These are phyloP conservation scores for Nemania diffusa DNA, from an alignment of 2,329 filamentous ascomycete genomes.

Conservation along the genomic window DNA sequence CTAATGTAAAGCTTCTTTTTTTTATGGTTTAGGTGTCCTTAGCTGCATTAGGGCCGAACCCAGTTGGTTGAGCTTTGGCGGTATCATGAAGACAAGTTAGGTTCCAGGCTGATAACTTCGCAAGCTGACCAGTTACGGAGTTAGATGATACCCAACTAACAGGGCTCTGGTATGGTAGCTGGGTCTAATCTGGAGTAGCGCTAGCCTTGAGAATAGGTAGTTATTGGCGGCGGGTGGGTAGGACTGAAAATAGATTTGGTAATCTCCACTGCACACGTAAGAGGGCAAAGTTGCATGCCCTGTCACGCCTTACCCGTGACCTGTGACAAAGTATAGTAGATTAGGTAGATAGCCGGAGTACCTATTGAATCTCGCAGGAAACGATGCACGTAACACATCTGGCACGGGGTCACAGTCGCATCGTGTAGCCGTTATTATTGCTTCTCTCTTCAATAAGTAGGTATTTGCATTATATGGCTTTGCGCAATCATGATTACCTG, in stretches of 20 bases:
- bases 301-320: no score
- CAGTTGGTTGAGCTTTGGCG: no score
- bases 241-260: slow-evolving; percentile 33
- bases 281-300: neutral
- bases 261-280: slow-evolving; percentile 23
- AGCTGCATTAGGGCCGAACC: no score
- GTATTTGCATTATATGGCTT: neutral
- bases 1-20: no score
- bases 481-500: neutral
- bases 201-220: neutral
- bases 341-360: no score
- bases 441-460: no score
- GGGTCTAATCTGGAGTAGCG: slow-evolving; percentile 22
- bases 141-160: neutral
- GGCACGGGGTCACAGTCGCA: no score
- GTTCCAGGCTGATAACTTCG: slow-evolving; percentile 9
- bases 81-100: slow-evolving; percentile 4
- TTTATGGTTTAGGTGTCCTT: no score
- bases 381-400: no score
- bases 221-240: slow-evolving; percentile 11
- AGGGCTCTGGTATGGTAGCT: neutral
- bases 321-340: no score
- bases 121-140: slow-evolving; percentile 9
- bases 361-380: no score
- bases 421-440: no score